Evolutionary conservation across 2,329 filamentous ascomycete genomes (phyloP), one percentile per base, ranked within the genome.

Genomic region (Daldinia sp.): DNA sequence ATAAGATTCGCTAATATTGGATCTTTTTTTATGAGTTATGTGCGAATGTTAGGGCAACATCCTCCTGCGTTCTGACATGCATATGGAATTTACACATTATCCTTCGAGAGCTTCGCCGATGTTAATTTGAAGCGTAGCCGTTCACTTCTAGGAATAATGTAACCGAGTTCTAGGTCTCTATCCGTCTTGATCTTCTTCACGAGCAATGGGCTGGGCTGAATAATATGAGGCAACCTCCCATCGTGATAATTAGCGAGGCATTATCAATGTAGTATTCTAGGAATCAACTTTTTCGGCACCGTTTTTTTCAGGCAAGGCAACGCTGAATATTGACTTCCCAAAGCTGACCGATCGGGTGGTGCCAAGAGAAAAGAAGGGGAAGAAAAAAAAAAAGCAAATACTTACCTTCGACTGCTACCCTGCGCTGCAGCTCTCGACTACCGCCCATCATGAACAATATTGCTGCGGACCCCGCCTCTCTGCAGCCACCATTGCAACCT

Each of bases 391-490:
- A 39, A 39, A 15, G 35, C 35, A 39, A 39, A 39, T 10, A 13
- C 3, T 6, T 39, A 60, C 59, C 59, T 35, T n/a, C 53, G 53
- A 65, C 37, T 68, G 23, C 68, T 60, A 70, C 67, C 20, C 23
- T 42, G 39, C n/a, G 15, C 37, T 67, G 46, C 46, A 51, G 26
- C 46, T 12, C 30, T 51, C 46, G 23, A 33, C 46, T 12, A 51
- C 28, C 46, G 46, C 28, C 2, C 7, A 51, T 51, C 46, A 33
- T 51, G 46, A 51, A 51, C 15, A 51, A 26, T 23, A 60, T 28
- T 61, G 62, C 55, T 68, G 62, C 68, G 33, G 42, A 60, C 68
- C 68, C 68, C 68, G 59, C 68, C 68, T 60, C 65, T 53, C 30
- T 60, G 57, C 64, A 70, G 64, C 58, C 61, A 44, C 60, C 61